Evolutionary conservation across 768 basidiomycete genomes (phyloP), one percentile per base, ranked within the genome.

Genomic region (Leccinellum rugosiceps): DNA sequence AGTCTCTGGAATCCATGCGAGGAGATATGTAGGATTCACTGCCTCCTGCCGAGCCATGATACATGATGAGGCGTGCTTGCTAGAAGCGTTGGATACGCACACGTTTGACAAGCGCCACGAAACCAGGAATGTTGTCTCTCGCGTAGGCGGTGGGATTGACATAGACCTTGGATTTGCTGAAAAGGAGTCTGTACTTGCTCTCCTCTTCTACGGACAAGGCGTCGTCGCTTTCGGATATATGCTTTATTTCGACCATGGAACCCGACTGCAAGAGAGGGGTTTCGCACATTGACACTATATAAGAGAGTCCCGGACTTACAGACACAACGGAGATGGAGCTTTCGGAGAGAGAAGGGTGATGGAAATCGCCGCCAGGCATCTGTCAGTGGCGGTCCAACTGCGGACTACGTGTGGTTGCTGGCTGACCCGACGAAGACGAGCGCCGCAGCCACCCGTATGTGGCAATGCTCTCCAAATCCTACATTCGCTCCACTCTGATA

Each of bases 1-100:
- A 3, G 82, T 80, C 66, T 97, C 92, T 26, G 96, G 96, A 43
- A 98, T 90, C 96, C 96, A 98, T 2, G 92, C 90, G 1, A 98
- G 79, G 6, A 95, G 76, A 71, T 92, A 90, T 4, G 79, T 83
- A 11, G 92, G 87, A 68, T 86, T 89, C 8, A 79, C 69, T 32
- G 85, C 86, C 69, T 92, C 91, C 89, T 92, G 69, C 17, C n/a
- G 46, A 58, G 19, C 38, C 34, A 58, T 55, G 44, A 61, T 58
- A 47, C 34, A 58, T 55, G 44, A 61, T 58, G 48, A 60, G 54
- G 34, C 34, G 55, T 41, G 38, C 15, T 56, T 52, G 45, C 50
- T 50, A 48, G 48, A 41, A 35, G 41, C 9, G 52, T 55, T 52
- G 61, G 53, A 5, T 43, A 77, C 87, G 53, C 63, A 93, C 93